Percentiles rank a stretch among this genome's conserved stretches.
These are phyloP conservation scores for Aurifilum marmelostoma DNA, from an alignment of 2,329 filamentous ascomycete species.

Conservation along the genomic window DNA sequence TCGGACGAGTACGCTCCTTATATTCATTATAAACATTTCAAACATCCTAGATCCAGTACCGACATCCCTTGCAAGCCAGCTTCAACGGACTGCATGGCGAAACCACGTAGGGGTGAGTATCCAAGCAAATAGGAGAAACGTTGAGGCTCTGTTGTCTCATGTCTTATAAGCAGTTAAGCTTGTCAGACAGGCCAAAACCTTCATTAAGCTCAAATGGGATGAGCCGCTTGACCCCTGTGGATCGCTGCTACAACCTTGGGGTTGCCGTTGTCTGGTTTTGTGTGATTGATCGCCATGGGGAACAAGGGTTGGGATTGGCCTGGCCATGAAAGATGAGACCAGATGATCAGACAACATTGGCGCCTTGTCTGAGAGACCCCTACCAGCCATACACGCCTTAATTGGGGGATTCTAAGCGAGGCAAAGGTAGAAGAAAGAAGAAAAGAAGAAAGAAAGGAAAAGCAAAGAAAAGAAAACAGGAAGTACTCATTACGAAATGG, in stretches of 20 bases:
- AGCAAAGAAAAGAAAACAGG: too few relatives aligned
- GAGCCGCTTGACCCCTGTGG: conserved; percentile 3
- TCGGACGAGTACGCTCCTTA: neutral
- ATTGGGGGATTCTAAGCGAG: neutral
- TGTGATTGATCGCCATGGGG: conserved; percentile 1
- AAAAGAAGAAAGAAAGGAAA: too few relatives aligned
- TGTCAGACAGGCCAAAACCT: conserved; percentile 13
- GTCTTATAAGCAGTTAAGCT: conserved; percentile 15
- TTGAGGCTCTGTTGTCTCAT: conserved; percentile 25
- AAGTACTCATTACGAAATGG: too few relatives aligned
- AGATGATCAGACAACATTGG: neutral
- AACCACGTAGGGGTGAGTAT: neutral
- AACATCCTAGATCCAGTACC: neutral
- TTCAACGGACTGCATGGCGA: neutral
- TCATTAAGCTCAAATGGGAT: conserved; percentile 5
- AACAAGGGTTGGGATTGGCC: neutral
- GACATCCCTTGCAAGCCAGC: neutral
- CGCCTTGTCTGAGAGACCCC: neutral
- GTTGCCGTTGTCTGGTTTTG: neutral
- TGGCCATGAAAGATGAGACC: neutral
- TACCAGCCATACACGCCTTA: neutral
- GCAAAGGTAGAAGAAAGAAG: neutral
- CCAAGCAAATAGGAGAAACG: conserved; percentile 11
- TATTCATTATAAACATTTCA: neutral
- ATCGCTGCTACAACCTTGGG: neutral